Percentiles rank a stretch among this genome's conserved stretches.
These are phyloP conservation scores for Hansenula sp. DNA, from an alignment of 1,139 yeast species.

Conservation along the genomic window DNA sequence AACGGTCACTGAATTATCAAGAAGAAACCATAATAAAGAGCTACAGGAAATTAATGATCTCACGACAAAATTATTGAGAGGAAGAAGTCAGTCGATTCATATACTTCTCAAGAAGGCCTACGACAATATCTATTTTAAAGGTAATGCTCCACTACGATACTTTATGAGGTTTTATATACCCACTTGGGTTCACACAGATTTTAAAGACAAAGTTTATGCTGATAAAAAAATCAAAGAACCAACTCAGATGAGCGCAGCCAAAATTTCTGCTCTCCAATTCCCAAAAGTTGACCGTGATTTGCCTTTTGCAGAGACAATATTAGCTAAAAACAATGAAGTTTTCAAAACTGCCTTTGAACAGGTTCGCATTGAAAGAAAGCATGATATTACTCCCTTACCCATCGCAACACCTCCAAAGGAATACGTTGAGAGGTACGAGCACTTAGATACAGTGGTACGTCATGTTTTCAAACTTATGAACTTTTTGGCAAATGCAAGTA, in stretches of 20 bases:
- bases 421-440: not conserved
- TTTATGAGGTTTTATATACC: not conserved
- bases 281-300: too few relatives aligned
- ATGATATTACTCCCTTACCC: not conserved
- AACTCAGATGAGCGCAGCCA: too few relatives aligned
- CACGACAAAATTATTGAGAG: not conserved
- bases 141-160: not conserved
- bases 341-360: too few relatives aligned
- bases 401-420: not conserved
- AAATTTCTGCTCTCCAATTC: too few relatives aligned
- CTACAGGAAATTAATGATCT: not conserved
- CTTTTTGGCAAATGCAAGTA: slow-evolving; percentile 8
- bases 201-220: not conserved
- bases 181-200: not conserved
- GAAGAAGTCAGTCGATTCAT: not conserved
- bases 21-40: not conserved
- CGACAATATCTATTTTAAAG: not conserved
- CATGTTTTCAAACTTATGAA: slow-evolving; percentile 14
- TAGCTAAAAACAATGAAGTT: too few relatives aligned
- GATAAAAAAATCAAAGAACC: not conserved
- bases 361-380: not conserved
- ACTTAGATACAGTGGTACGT: not conserved
- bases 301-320: too few relatives aligned
- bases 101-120: not conserved
- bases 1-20: not conserved